These are phyloP conservation scores for Capronia epimyces DNA, from an alignment of 2,329 filamentous ascomycete genomes.

Conservation along the genomic window DNA sequence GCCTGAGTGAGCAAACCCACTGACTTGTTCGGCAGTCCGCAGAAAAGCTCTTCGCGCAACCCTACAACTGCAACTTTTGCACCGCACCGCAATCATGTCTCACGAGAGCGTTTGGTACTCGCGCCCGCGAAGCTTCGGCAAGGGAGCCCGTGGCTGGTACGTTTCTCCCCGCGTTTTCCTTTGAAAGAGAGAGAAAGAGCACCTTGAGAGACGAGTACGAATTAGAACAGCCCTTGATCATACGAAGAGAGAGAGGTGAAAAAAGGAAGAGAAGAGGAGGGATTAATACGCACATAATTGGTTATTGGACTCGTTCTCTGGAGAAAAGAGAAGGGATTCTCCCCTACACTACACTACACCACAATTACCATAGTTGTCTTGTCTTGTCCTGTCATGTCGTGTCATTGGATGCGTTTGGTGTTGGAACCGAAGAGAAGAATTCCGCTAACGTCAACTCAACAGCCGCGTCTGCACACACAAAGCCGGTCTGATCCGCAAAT, in stretches of 20 bases:
- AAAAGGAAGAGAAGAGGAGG: background rate
- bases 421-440: background rate
- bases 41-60: background rate
- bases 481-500: slow-evolving; percentile 99
- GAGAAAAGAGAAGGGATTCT: no score
- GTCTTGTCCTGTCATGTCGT: no score
- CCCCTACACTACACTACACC: no score
- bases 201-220: no score
- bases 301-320: background rate
- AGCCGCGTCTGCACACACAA: slow-evolving; percentile 87
- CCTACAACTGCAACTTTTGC: background rate
- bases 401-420: no score
- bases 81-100: slow-evolving; percentile 67
- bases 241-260: slow-evolving; percentile 3
- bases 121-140: slow-evolving; percentile 66
- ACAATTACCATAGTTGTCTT: no score
- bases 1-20: background rate
- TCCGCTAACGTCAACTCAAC: slow-evolving; percentile 29
- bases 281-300: background rate
- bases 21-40: background rate
- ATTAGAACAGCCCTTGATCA: no score
- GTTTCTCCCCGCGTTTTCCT: slow-evolving; percentile 2
- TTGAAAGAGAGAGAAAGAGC: background rate
- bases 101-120: slow-evolving; percentile 99
- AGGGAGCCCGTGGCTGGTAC: slow-evolving; percentile 31